Evolutionary conservation across 2,329 filamentous ascomycete species (phyloP), one percentile per base, ranked within the genome.

Genomic region (Talaromyces funiculosus): DNA sequence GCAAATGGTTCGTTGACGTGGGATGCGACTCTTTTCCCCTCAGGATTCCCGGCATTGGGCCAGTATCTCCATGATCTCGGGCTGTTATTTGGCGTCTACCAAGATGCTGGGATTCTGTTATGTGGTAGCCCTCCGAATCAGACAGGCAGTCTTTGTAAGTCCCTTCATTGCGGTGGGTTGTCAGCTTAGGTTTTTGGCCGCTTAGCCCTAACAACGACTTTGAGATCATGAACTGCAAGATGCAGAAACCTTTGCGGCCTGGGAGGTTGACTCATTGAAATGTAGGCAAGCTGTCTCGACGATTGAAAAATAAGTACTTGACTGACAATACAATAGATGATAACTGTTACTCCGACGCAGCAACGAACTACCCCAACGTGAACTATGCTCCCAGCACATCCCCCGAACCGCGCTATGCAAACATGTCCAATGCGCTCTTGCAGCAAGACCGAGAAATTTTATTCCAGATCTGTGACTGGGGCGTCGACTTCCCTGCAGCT

Each of bases 381-480:
- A 75, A 76, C 18, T 70, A 70, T 7, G 73, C 73, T 0, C 69
- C 73, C 0, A 76, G 72, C 22, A 72, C 73, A 1, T 74, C 75
- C 3, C 77, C 78, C 0, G 72, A 75, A 0, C 64, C 71, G 0
- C 76, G 80, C 0, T 81, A 81, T 60, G 66, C 77, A 9, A 78
- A 75, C 49, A 83, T 83, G 80, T 77, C 77, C 0, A 65, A 70
- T 0, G 74, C 76, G 0, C 68, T 83, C 0, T 69, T 76, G 3
- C 65, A 68, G 0, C 72, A 75, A 0, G 67, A 75, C n/a, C 73
- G 77, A 0, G 69, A 77, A 4, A 77, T 82, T 1, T 67, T 79
- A 3, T 82, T 81, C 61, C 79, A 80, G 37, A 73, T 82, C 8
- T 83, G 81, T 62, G 81, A 83, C 66, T 83, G 81, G 81, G 81